Conservation (phyloP, 1,139 yeast genomes). For the Sugiyamaella pinicola region DNA sequence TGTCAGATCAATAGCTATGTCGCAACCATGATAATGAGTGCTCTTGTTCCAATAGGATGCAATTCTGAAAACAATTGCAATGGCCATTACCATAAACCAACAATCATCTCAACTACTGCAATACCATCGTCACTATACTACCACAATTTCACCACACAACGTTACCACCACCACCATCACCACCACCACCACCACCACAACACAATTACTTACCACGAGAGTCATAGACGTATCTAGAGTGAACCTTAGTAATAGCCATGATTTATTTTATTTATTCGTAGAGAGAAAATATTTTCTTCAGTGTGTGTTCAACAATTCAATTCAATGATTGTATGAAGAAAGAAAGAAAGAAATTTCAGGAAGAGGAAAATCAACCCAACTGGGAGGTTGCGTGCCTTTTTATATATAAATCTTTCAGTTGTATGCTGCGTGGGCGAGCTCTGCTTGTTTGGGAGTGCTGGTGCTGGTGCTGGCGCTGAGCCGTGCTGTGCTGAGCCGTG, state of each 20-base stretch:
- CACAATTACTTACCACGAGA: conserved; percentile 75
- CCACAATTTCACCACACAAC: too few species aligned
- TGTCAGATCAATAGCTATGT: too few species aligned
- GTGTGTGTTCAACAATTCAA: conserved; percentile 7
- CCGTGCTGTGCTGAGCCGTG: not conserved
- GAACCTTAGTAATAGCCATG: conserved; percentile 67
- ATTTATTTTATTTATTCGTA: conserved; percentile 35
- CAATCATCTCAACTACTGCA: too few species aligned
- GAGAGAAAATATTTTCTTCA: conserved; percentile 1
- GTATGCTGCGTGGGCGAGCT: too few species aligned
- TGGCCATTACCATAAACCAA: too few species aligned
- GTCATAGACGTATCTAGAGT: conserved; percentile 93
- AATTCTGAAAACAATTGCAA: too few species aligned
- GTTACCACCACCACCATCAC: not conserved
- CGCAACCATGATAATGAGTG: too few species aligned
- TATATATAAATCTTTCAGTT: conserved; percentile 1
- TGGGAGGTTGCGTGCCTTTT: conserved; percentile 9
- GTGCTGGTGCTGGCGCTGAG: not conserved
- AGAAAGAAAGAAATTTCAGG: conserved; percentile 12
- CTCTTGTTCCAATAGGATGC: too few species aligned
- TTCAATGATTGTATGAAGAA: conserved; percentile 18
- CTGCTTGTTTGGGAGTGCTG: not conserved
- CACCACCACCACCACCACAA: too few species aligned
- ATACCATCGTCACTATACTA: too few species aligned
- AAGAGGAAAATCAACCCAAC: not conserved